A percentile compares a stretch with the other conserved stretches of the same genome.
Evolutionary conservation across 345 rosid species (phyloP).

Genomic region (Eucalyptus erythrocorys): DNA sequence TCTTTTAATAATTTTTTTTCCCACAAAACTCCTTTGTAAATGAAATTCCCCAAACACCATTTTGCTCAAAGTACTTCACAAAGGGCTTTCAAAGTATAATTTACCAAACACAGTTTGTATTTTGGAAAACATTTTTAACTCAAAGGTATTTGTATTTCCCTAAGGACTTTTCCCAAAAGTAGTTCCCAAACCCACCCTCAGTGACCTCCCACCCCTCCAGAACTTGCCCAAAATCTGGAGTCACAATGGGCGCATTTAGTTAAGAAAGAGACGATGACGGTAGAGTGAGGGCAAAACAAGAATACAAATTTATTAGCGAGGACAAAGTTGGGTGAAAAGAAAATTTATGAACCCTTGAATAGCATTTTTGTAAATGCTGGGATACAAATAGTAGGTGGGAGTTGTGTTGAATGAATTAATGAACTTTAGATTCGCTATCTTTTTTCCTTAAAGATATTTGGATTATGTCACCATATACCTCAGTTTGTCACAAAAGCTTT

Average conservation of each 20-base stretch:
- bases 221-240: fast-evolving
- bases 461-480: background rate
- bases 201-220: background rate
- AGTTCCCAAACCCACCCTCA: too few species aligned
- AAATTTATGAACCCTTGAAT: background rate
- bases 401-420: background rate
- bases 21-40: too few species aligned
- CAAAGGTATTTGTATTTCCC: too few species aligned
- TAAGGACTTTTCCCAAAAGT: too few species aligned
- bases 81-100: too few species aligned
- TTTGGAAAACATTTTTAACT: too few species aligned
- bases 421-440: background rate
- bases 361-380: background rate
- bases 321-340: background rate
- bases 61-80: too few species aligned
- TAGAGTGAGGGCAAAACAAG: background rate
- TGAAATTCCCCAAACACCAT: too few species aligned
- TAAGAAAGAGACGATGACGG: background rate
- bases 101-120: too few species aligned
- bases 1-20: too few species aligned
- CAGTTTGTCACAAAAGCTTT: background rate
- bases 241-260: background rate
- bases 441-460: background rate
- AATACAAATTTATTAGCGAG: background rate
- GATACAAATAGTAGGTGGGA: background rate